Percentiles rank a stretch among this genome's conserved stretches.
Evolutionary conservation across 805 yeast genomes (phyloP).

Genomic region (Starmerella stigmatis): DNA sequence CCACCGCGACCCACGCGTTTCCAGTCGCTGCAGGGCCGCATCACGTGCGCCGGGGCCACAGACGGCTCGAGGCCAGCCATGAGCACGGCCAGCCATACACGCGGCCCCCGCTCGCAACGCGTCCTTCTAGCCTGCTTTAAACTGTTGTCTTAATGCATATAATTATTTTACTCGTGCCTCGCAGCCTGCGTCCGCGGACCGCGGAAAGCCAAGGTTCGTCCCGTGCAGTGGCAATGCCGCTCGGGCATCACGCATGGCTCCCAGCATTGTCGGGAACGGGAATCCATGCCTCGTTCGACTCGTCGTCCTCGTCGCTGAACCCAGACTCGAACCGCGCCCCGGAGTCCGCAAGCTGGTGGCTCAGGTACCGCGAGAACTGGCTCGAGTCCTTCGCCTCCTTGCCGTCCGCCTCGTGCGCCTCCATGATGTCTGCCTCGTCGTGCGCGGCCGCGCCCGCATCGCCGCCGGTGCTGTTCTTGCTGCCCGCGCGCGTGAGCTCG

Average conservation of each 20-base stretch:
- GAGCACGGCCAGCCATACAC: no score
- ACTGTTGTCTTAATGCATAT: no score
- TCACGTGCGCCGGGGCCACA: no score
- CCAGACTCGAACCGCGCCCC: conserved; percentile 32
- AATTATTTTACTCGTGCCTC: no score
- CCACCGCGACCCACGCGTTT: no score
- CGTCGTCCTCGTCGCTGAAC: conserved; percentile 38
- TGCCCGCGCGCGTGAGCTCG: background rate
- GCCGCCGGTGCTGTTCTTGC: background rate
- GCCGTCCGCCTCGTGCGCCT: background rate
- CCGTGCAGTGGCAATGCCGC: no score
- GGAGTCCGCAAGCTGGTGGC: conserved; percentile 45
- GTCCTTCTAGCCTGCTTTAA: no score
- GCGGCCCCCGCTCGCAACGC: no score
- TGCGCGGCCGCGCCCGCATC: background rate
- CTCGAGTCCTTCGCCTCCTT: conserved; percentile 27
- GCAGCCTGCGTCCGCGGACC: no score
- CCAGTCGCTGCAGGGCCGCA: no score
- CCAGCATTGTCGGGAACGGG: conserved; percentile 15
- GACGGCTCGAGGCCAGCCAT: no score
- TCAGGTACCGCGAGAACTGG: conserved; percentile 62
- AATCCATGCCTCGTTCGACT: conserved; percentile 17
- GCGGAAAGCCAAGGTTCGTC: no score
- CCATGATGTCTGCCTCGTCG: background rate
- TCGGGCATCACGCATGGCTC: background rate